phyloP scores from a whole-genome alignment of 2,329 filamentous ascomycete genomes.

The Coniochaeta ligniaria region DNA sequence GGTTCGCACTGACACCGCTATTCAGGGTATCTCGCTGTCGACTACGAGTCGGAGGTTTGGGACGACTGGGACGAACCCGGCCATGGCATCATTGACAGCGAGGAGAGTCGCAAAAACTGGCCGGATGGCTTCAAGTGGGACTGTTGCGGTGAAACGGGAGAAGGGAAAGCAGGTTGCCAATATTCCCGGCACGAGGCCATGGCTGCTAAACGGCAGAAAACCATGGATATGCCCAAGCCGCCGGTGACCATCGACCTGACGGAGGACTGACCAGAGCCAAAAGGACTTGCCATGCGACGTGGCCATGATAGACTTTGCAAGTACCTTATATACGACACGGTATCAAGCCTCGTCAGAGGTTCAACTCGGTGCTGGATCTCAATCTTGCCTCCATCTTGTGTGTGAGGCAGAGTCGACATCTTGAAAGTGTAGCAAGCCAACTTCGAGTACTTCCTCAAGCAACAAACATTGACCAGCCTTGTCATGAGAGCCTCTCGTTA shows the following conservation, averaged over 20 bases:
- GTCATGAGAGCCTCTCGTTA: too few species aligned
- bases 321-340: too few species aligned
- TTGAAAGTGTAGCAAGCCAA: too few species aligned
- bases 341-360: too few species aligned
- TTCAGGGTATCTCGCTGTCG: constrained; percentile 15
- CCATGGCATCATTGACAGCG: constrained; percentile 19
- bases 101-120: constrained; percentile 12
- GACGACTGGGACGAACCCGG: constrained; percentile 18
- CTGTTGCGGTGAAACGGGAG: constrained; percentile 15
- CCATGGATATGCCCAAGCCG: neutral
- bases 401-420: too few species aligned
- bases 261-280: neutral
- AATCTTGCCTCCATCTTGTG: too few species aligned
- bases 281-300: too few species aligned
- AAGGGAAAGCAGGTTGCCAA: neutral
- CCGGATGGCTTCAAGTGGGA: constrained; percentile 21
- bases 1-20: neutral
- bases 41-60: constrained; percentile 17
- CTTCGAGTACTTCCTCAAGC: too few species aligned
- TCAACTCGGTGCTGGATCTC: too few species aligned
- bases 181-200: neutral
- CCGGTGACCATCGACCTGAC: neutral
- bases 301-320: too few species aligned
- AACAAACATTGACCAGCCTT: too few species aligned
- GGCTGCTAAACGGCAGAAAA: neutral